Evolutionary conservation across 306 rosid genomes (phyloP), one percentile per base, ranked within the genome.

Genomic region (Acacia crassicarpa): DNA sequence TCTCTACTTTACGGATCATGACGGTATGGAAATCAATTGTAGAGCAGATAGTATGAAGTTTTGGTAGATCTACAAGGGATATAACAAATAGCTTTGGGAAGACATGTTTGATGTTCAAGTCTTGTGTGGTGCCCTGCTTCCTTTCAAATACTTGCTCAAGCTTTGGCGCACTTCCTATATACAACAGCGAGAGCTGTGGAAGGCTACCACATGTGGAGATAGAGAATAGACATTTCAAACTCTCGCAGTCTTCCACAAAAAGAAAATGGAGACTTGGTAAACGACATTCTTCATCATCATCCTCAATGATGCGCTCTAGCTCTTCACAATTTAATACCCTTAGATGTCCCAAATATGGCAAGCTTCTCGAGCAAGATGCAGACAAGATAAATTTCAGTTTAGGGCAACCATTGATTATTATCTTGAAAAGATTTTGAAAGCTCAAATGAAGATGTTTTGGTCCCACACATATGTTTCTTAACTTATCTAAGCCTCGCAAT

Each of bases 391-490:
- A 46, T 33, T 59, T 61, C 17, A 80, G n/a, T 9, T 45, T 22
- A 20, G 17, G 51, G 44, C 85, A 83, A 17, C 12, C 19, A 16
- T 0, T 0, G 23, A 83, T 71, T 6, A 2, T 1, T 62, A 83
- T 7, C n/a, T 23, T 12, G 8, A 0, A 13, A 71, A 83, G 82
- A 83, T 77, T 45, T 62, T 77, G 48, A 67, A 83, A 78, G 68
- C 74, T 83, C 20, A 61, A 17, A 22, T 9, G 62, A 20, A 5
- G n/a, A 56, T 19, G 62, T 41, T 48, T 61, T 35, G 38, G 58
- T 46, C 85, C 85, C 61, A 14, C 33, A 77, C 85, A 77, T 46
- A 83, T 61, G 44, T 62, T 23, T 66, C 67, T 76, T 33, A 82
- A 61, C 56, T 76, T 27, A 32, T 51, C 35, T 23, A 76, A 16